Evolutionary conservation across 352 stramenopile genomes (phyloP), one percentile per base, ranked within the genome.

Genomic region (Globisporangium rhizosaccharum): DNA sequence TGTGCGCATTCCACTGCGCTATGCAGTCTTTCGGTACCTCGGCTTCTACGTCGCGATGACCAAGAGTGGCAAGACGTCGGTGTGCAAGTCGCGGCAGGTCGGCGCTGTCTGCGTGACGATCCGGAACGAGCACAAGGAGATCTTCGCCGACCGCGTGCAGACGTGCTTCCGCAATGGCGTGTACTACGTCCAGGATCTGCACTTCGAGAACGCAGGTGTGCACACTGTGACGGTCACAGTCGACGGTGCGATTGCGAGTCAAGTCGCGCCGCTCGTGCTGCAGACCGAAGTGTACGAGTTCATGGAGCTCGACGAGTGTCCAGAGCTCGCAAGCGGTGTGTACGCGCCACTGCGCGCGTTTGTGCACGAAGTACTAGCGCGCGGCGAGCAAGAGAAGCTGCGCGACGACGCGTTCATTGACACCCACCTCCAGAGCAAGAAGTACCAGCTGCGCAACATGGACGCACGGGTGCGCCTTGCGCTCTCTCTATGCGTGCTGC

Each of bases 151-250:
- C 57, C 68, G 76, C 56, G 74, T 92, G 36, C 39, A 54, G 20
- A 76, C 65, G 37, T 61, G 73, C 30, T 92, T 92, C 68, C 68
- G 68, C 57, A 92, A 92, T 50, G 82, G 79, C 62, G 79, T 92
- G 41, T 92, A 79, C 68, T 92, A 92, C 60, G 79, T 92, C 37
- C 82, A 92, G 59, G 79, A 88, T 61, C 79, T 92, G 59, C 69
- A 70, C 23, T 59, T 92, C 18, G 70, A 82, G 55, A 73, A 82
- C 45, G 65, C 69, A 23, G 82, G 82, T 11, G 71, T 75, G 30
- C 78, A 92, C 71, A 87, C 70, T 2, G 74, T 92, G 36, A 77
- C 69, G 49, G 75, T 92, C 12, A 71, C 65, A 9, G 76, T 87
- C 3, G 76, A 88, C 33, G 79, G 82, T 33, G 61, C 56, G 48